Conservation (phyloP, 352 stramenopile genomes). For the Blastocystis sp. region DNA sequence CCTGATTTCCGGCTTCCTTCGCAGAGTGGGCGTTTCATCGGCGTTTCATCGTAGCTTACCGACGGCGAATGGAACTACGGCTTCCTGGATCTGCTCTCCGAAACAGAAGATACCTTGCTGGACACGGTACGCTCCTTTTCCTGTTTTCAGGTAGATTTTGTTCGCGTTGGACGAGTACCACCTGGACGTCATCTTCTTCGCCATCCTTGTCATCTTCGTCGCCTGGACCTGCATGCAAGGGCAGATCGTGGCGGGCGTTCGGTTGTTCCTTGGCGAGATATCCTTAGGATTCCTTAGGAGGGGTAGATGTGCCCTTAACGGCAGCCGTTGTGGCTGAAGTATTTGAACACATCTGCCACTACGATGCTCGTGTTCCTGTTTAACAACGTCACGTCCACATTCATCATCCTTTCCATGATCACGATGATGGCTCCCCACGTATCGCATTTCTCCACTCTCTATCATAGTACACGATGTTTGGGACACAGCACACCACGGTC, state of each 20-base stretch:
- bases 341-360: constrained; percentile 44
- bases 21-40: neutral
- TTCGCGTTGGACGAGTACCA: constrained; percentile 2
- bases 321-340: constrained; percentile 3
- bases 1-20: neutral
- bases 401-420: constrained; percentile 40
- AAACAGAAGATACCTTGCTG: neutral
- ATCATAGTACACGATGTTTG: constrained; percentile 43
- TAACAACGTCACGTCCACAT: constrained; percentile 24
- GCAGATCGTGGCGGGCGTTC: constrained; percentile 32
- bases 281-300: neutral
- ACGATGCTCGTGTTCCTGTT: constrained; percentile 50
- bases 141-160: neutral
- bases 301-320: neutral
- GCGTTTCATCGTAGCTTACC: neutral
- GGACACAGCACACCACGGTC: neutral
- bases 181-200: constrained; percentile 20
- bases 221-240: constrained; percentile 10
- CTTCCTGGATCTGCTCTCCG: neutral
- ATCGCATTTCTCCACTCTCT: no score
- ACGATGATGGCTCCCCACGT: constrained; percentile 54
- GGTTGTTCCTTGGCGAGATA: constrained; percentile 36
- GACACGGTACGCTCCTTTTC: neutral
- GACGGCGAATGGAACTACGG: constrained; percentile 15
- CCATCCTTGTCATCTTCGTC: constrained; percentile 29